phyloP scores from a whole-genome alignment of 1,284 basidiomycete genomes.

The Leccinum discolor region DNA sequence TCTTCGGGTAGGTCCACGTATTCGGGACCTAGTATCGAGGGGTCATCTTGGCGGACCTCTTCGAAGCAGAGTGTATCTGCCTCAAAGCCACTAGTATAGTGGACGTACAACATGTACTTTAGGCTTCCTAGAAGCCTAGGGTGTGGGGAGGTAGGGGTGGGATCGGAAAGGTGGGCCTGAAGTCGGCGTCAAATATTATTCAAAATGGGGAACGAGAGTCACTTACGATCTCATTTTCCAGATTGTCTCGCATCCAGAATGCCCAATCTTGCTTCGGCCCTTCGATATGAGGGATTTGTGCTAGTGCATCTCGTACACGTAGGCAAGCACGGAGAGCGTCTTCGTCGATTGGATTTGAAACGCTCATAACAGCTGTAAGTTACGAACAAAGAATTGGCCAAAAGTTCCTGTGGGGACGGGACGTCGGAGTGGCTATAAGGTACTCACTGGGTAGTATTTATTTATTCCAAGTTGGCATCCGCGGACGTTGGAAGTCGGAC shows the following conservation, averaged over 20 bases:
- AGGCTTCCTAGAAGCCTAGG: slow-evolving; percentile 4
- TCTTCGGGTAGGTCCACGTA: neutral
- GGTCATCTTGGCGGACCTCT: neutral
- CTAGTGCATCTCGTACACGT: neutral
- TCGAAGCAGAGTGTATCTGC: neutral
- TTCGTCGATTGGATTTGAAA: neutral
- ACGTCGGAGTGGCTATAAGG: neutral
- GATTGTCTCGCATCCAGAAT: neutral
- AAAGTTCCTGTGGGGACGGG: neutral
- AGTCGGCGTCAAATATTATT: neutral
- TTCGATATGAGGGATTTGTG: neutral
- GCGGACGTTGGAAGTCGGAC: too few relatives aligned
- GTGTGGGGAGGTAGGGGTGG: neutral
- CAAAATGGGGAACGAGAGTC: neutral
- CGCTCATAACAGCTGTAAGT: neutral
- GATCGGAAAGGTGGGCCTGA: neutral
- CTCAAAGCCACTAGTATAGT: neutral
- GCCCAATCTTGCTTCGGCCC: slow-evolving; percentile 1
- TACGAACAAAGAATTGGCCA: neutral
- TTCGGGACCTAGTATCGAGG: neutral
- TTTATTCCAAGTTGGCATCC: too few relatives aligned
- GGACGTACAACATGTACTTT: neutral
- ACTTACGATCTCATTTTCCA: neutral
- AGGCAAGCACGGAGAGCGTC: neutral
- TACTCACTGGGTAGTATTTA: neutral